phyloP scores from a whole-genome alignment of 2,329 filamentous ascomycete species.

The Cladosporium sp. region DNA sequence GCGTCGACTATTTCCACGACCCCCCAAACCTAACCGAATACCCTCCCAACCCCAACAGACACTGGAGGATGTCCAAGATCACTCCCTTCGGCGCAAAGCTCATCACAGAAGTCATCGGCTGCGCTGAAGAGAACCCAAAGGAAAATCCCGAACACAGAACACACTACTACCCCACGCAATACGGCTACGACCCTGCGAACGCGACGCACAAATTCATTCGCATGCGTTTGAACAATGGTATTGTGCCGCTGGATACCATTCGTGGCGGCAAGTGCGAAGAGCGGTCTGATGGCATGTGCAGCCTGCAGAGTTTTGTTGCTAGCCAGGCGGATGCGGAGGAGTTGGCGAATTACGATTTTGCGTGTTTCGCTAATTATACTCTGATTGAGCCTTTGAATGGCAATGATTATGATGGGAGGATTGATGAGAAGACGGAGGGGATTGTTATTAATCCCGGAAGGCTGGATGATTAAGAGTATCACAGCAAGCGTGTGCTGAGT shows the following conservation, averaged over 20 bases:
- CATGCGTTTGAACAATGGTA: constrained; percentile 47
- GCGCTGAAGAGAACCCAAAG: constrained; percentile 37
- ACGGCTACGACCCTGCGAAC: constrained; percentile 41
- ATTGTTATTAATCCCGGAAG: constrained; percentile 5
- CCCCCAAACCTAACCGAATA: constrained; percentile 39
- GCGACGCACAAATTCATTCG: constrained; percentile 45
- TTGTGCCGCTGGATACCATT: constrained; percentile 45
- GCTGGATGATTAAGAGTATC: constrained; percentile 1
- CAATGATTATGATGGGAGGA: constrained; percentile 42
- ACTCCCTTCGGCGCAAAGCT: constrained; percentile 54
- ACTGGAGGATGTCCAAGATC: constrained; percentile 47
- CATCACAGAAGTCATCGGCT: constrained; percentile 53
- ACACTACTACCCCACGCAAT: constrained; percentile 40
- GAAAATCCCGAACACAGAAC: constrained; percentile 37
- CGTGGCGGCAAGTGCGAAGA: constrained; percentile 42
- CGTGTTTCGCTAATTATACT: constrained; percentile 47
- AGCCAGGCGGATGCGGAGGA: constrained; percentile 37
- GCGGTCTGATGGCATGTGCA: constrained; percentile 44
- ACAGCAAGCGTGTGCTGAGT: neutral
- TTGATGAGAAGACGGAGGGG: constrained; percentile 15
- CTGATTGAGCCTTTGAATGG: constrained; percentile 34
- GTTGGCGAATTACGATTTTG: constrained; percentile 44
- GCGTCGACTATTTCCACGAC: constrained; percentile 51
- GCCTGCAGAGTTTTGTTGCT: constrained; percentile 37
- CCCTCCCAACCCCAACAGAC: constrained; percentile 41